Percentiles rank a stretch among this genome's conserved stretches.
Conservation (phyloP, 2,329 filamentous ascomycete species). For the Chaetomiaceae sp. region DNA sequence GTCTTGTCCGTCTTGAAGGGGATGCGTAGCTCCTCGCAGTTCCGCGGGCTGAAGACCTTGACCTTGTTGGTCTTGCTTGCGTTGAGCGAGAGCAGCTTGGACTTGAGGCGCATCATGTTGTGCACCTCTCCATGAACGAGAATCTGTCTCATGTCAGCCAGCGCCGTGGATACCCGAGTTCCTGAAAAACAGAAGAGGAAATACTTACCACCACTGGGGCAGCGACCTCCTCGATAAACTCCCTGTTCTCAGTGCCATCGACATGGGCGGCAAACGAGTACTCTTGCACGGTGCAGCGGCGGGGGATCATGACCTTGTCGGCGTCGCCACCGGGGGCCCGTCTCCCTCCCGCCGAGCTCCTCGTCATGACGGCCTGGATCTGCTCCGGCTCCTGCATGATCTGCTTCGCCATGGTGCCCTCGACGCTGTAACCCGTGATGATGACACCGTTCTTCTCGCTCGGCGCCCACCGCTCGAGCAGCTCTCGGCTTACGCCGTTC, state of each 20-base stretch:
- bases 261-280: slow-evolving; percentile 96
- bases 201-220: slow-evolving; percentile 84
- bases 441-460: slow-evolving; percentile 97
- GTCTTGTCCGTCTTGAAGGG: slow-evolving; percentile 94
- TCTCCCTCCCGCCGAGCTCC: slow-evolving; percentile 59
- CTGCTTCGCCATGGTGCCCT: slow-evolving; percentile 96
- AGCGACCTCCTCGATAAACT: slow-evolving; percentile 91
- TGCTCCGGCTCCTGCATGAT: slow-evolving; percentile 93
- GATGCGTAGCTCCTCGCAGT: slow-evolving; percentile 91
- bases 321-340: slow-evolving; percentile 62
- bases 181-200: no score
- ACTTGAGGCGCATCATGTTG: slow-evolving; percentile 97
- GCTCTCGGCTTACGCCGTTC: slow-evolving; percentile 86
- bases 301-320: slow-evolving; percentile 88
- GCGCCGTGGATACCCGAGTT: no score
- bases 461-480: slow-evolving; percentile 93
- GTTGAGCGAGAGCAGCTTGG: slow-evolving; percentile 89
- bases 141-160: slow-evolving; percentile 69
- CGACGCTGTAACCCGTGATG: slow-evolving; percentile 96
- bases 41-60: slow-evolving; percentile 89
- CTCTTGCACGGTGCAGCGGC: slow-evolving; percentile 89
- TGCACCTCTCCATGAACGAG: slow-evolving; percentile 95
- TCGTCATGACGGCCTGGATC: slow-evolving; percentile 89
- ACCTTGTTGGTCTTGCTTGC: slow-evolving; percentile 73
- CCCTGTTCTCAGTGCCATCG: slow-evolving; percentile 89